Conservation (phyloP, 225 moss, liverwort and hornwort species). For the Ulota crispa region DNA sequence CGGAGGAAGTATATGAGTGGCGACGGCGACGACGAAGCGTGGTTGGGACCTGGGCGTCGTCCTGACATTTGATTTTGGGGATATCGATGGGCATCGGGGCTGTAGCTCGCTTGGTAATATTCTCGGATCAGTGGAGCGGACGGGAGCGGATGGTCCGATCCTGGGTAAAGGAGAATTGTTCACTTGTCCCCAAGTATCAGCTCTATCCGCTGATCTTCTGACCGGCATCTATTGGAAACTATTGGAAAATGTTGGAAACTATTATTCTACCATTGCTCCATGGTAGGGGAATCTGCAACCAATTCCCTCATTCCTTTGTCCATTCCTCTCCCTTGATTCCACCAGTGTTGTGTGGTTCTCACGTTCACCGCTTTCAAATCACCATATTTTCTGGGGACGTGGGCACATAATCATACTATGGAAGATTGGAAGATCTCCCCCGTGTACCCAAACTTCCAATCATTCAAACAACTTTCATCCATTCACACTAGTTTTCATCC, state of each 20-base stretch:
- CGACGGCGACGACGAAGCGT: background rate
- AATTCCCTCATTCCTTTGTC: too few relatives aligned
- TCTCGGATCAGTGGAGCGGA: background rate
- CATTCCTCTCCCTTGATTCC: too few relatives aligned
- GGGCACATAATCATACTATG: too few relatives aligned
- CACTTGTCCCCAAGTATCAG: background rate
- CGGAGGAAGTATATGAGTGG: conserved; percentile 21
- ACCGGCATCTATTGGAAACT: conserved; percentile 5
- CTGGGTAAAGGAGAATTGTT: background rate
- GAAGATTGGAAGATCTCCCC: too few relatives aligned
- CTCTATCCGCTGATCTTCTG: conserved; percentile 22
- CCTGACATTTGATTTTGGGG: conserved; percentile 3
- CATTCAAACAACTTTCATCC: too few relatives aligned
- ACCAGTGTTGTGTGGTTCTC: too few relatives aligned
- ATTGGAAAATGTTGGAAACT: background rate
- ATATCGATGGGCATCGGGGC: background rate
- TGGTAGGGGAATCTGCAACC: conserved; percentile 7
- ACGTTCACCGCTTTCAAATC: too few relatives aligned
- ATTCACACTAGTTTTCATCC: too few relatives aligned
- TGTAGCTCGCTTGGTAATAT: background rate
- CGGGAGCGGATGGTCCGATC: background rate
- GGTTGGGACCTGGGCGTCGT: background rate
- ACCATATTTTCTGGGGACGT: too few relatives aligned
- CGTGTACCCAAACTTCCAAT: too few relatives aligned
- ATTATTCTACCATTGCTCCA: background rate